These are phyloP conservation scores for Paulownia fortunei DNA, from an alignment of 257 asterid species.

Conservation along the genomic window DNA sequence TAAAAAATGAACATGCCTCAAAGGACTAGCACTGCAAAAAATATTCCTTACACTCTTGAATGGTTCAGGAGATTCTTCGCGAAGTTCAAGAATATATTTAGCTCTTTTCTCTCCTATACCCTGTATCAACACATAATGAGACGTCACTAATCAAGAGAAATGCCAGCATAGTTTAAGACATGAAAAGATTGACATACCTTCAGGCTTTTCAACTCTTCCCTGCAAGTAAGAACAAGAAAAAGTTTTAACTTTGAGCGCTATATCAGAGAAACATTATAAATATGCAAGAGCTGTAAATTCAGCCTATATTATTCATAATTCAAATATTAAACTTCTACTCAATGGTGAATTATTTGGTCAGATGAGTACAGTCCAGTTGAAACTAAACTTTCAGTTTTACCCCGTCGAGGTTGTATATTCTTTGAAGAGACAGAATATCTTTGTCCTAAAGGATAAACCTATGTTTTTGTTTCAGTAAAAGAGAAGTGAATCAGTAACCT, in stretches of 20 bases:
- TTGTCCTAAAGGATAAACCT: no score
- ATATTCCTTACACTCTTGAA: constrained; percentile 66
- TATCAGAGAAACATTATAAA: neutral
- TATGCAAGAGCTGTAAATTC: neutral
- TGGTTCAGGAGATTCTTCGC: constrained; percentile 80
- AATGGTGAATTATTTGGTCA: neutral
- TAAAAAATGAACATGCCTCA: neutral
- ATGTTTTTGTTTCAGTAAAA: no score
- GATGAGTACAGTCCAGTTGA: neutral
- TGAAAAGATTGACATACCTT: constrained; percentile 45
- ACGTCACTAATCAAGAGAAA: neutral
- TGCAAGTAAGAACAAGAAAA: constrained; percentile 38
- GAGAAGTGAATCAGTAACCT: neutral
- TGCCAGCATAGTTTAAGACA: neutral
- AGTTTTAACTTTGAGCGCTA: neutral
- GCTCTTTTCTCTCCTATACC: constrained; percentile 95
- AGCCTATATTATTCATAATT: neutral
- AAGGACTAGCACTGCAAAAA: neutral
- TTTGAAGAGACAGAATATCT: neutral
- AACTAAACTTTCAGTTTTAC: neutral
- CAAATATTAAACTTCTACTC: neutral
- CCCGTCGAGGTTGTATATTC: neutral
- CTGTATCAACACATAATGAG: constrained; percentile 39
- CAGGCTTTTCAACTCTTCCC: constrained; percentile 79
- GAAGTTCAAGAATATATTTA: constrained; percentile 67